phyloP scores from a whole-genome alignment of 2,329 filamentous ascomycete genomes.

The Phyllosticta capitalensis region DNA sequence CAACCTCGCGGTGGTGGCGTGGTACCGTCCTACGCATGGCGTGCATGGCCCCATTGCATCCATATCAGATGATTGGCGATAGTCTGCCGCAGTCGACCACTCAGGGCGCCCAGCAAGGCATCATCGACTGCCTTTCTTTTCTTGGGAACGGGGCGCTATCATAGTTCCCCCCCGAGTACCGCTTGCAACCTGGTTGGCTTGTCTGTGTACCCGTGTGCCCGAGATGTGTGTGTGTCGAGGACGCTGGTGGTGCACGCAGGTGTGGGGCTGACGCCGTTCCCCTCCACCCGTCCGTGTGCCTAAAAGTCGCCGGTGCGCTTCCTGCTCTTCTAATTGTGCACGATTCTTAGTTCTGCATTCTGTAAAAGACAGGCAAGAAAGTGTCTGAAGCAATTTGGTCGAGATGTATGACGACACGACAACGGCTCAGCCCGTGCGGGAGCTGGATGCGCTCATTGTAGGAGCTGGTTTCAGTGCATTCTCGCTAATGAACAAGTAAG shows the following conservation, averaged over 20 bases:
- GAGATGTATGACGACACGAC: not conserved
- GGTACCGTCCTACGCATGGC: not conserved
- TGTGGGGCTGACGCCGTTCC: not conserved
- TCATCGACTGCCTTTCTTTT: not conserved
- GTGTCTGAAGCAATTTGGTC: not conserved
- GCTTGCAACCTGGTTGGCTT: not conserved
- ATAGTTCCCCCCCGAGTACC: not conserved
- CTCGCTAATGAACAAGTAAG: conserved; percentile 11
- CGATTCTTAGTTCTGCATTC: not conserved
- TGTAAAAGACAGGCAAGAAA: not conserved
- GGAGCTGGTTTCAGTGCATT: conserved; percentile 22
- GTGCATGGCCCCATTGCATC: not conserved
- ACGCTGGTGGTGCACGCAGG: not conserved
- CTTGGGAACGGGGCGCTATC: not conserved
- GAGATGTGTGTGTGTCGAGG: not conserved
- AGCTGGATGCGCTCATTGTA: conserved; percentile 18
- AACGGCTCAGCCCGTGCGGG: not conserved
- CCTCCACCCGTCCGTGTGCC: not conserved
- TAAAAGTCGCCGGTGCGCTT: not conserved
- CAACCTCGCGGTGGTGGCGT: not conserved
- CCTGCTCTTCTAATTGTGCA: too few relatives aligned
- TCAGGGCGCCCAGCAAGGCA: not conserved
- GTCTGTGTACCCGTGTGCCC: not conserved
- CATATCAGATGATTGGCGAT: not conserved
- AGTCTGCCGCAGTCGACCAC: not conserved